phyloP scores from a whole-genome alignment of 192 early-diverging fungal species.

The Coemansia reversa region DNA sequence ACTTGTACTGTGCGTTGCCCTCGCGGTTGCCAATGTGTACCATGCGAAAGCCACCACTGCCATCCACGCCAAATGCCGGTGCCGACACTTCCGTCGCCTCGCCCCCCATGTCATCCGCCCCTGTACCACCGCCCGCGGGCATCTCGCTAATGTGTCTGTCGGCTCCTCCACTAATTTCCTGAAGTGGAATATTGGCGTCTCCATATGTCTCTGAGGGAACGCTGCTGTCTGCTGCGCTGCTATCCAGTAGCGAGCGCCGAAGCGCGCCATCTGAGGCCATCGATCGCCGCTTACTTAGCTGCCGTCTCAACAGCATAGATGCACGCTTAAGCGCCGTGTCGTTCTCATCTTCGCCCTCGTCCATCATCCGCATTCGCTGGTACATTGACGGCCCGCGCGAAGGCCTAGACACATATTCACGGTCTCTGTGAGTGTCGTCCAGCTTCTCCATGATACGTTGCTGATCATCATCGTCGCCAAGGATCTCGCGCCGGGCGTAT shows the following conservation, averaged over 20 bases:
- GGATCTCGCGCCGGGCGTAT: constrained; percentile 18
- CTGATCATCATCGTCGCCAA: constrained; percentile 12
- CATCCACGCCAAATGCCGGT: constrained; percentile 31
- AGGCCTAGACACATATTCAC: constrained; percentile 44
- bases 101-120: not conserved
- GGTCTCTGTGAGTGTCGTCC: constrained; percentile 47
- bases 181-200: constrained; percentile 29
- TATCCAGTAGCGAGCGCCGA: constrained; percentile 34
- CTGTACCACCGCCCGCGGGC: constrained; percentile 4
- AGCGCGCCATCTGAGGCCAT: constrained; percentile 21
- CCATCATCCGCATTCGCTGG: constrained; percentile 52
- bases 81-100: constrained; percentile 10
- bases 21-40: constrained; percentile 87
- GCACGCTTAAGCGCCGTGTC: constrained; percentile 44
- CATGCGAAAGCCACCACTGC: constrained; percentile 58
- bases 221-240: constrained; percentile 1
- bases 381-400: constrained; percentile 51
- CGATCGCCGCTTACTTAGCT: constrained; percentile 55
- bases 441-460: constrained; percentile 47
- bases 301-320: constrained; percentile 32
- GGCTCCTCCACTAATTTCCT: constrained; percentile 15
- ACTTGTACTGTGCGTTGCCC: constrained; percentile 77
- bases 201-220: constrained; percentile 17
- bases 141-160: constrained; percentile 6
- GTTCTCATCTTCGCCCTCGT: constrained; percentile 40